Conservation (phyloP, 2,329 filamentous ascomycete species). For the Fusarium acutatum region DNA sequence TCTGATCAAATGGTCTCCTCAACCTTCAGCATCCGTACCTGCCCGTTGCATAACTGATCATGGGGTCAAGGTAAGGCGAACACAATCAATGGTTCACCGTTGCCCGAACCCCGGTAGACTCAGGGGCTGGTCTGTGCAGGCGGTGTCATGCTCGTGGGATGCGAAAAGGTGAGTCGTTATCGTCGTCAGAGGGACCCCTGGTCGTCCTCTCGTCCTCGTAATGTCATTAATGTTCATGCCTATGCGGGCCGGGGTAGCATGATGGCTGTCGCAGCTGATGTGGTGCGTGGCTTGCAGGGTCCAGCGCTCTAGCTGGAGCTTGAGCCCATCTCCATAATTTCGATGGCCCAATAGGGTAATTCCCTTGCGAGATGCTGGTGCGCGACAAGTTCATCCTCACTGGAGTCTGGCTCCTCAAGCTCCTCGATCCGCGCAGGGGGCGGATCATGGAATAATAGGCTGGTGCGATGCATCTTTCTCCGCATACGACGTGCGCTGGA, state of each 20-base stretch:
- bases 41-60: constrained; percentile 13
- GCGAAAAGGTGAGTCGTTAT: constrained; percentile 37
- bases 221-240: constrained; percentile 40
- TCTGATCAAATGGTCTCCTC: constrained; percentile 32
- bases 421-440: constrained; percentile 62
- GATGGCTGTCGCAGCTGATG: constrained; percentile 25
- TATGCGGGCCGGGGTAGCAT: constrained; percentile 26
- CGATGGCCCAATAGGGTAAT: constrained; percentile 59
- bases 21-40: neutral
- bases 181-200: constrained; percentile 38
- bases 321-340: constrained; percentile 61
- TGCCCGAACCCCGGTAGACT: constrained; percentile 9
- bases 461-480: constrained; percentile 57
- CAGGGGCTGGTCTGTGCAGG: constrained; percentile 30
- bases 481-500: constrained; percentile 59
- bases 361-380: constrained; percentile 56
- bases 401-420: constrained; percentile 61
- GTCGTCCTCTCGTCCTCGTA: constrained; percentile 37
- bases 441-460: constrained; percentile 59
- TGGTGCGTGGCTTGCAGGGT: constrained; percentile 8
- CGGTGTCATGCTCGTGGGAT: constrained; percentile 34
- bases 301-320: constrained; percentile 35
- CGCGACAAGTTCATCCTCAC: constrained; percentile 54
- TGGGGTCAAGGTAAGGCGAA: neutral
- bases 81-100: constrained; percentile 22